Base-by-base conservation (phyloP, 2,329 filamentous ascomycete genomes). In the Aspergillus unguis region DNA sequence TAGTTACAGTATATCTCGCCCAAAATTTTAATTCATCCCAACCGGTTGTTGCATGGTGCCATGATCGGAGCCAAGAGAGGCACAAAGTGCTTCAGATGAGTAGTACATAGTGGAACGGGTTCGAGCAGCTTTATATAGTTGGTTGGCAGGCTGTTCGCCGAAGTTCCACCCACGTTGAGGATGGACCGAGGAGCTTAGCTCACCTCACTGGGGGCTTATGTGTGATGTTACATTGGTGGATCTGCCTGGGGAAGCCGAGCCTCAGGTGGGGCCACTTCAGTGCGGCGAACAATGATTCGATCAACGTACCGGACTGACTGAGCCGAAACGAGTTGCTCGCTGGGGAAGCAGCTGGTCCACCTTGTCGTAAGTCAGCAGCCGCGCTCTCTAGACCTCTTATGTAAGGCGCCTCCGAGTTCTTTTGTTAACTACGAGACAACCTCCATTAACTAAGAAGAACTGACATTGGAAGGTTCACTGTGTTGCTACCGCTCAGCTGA, bases 211-310 rank as follows among this genome's bases (percentile, higher is more conserved):
- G 38, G 38, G 38, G 25, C 38, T 42, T 42, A 6, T 28, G 26
- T 6, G 23, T 42, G 8, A 27, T 27, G 26, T 31, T 31, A 43
- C 41, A 31, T 31, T 29, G 26, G 41, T 17, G 42, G 29, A 10
- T 17, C n/a, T 45, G 31, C 43, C 36, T 45, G 43, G 43, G 43
- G 43, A 45, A 35, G 43, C 43, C 43, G 17, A 45, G 31, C 43
- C 43, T 35, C 28, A 44, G 43, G 43, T 45, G 43, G 43, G 43
- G 28, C 43, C 23, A 45, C 43, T 45, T 45, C 41, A 44, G 36
- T 45, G 43, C 43, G 43, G 43, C n/a, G 43, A 45, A 45, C 43
- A 44, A 44, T 44, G 42, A 44, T 44, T 44, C n/a, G 42, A 44
- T 29, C 29, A 42, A 6, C 42, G 29, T 44, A 44, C 42, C 41